These are phyloP conservation scores for Huntiella decipiens DNA, from an alignment of 2,329 filamentous ascomycete genomes.

Conservation along the genomic window DNA sequence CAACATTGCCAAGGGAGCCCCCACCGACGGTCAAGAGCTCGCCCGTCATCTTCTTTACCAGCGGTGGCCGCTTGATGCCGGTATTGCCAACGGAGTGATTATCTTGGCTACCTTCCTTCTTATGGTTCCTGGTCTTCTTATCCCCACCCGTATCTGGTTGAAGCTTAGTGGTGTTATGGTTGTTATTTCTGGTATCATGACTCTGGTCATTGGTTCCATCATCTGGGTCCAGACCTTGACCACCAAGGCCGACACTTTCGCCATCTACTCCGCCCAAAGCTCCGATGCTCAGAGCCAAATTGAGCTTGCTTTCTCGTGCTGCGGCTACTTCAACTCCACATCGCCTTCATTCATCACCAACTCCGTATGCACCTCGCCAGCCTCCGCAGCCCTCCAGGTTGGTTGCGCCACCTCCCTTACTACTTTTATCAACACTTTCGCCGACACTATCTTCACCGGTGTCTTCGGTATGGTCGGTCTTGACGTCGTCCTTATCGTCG, in stretches of 20 bases:
- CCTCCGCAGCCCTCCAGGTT: conserved; percentile 47
- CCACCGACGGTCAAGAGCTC: conserved; percentile 26
- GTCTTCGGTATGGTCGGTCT: conserved; percentile 62
- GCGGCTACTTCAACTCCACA: conserved; percentile 57
- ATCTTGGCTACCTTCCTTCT: conserved; percentile 51
- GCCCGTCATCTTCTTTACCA: conserved; percentile 33
- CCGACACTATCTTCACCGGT: conserved; percentile 61
- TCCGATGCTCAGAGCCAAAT: conserved; percentile 44
- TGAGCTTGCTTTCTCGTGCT: conserved; percentile 59
- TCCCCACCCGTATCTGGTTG: conserved; percentile 48
- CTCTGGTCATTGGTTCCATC: conserved; percentile 43
- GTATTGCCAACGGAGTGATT: conserved; percentile 52
- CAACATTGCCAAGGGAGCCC: conserved; percentile 23
- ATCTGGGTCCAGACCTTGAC: conserved; percentile 58
- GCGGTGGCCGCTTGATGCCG: conserved; percentile 35
- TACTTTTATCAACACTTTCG: conserved; percentile 48
- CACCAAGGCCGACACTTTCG: conserved; percentile 41
- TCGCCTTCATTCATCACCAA: conserved; percentile 55
- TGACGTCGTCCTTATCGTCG: conserved; percentile 48
- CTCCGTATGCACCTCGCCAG: conserved; percentile 45
- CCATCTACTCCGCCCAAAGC: conserved; percentile 41
- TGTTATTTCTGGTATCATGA: conserved; percentile 42
- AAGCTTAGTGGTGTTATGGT: conserved; percentile 49
- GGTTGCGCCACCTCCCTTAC: conserved; percentile 53
- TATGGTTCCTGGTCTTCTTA: conserved; percentile 52